phyloP scores from a whole-genome alignment of 768 basidiomycete species.

The Leccinum rimulosum region DNA sequence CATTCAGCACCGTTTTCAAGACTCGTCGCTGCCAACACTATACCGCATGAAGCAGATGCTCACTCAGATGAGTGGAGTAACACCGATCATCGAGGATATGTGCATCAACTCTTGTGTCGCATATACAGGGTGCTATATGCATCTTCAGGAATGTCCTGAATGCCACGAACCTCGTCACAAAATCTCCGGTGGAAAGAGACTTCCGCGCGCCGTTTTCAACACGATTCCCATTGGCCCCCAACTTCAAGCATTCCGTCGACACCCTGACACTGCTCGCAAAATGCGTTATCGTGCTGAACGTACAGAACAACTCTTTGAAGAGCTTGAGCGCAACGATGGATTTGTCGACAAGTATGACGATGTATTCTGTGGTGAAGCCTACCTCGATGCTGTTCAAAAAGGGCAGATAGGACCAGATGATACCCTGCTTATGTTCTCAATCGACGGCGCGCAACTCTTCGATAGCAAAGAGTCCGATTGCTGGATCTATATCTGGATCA shows the following conservation, averaged over 20 bases:
- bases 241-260: neutral
- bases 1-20: neutral
- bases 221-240: neutral
- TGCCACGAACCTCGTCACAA: neutral
- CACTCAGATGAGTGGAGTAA: neutral
- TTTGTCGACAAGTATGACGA: neutral
- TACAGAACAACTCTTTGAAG: neutral
- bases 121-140: neutral
- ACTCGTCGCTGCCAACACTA: neutral
- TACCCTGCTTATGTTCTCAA: neutral
- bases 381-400: neutral
- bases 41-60: neutral
- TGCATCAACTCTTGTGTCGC: neutral
- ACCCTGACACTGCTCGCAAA: neutral
- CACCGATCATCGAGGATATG: neutral
- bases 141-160: neutral
- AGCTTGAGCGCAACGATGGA: neutral
- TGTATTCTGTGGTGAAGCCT: neutral
- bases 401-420: neutral
- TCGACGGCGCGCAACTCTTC: neutral
- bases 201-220: neutral
- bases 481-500: neutral
- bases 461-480: neutral
- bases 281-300: neutral
- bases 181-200: neutral